A percentile compares a stretch with the other conserved stretches of the same genome.
Evolutionary conservation across 164 flowering plant genomes (phyloP).

Genomic region (Vitis rotundifolia): DNA sequence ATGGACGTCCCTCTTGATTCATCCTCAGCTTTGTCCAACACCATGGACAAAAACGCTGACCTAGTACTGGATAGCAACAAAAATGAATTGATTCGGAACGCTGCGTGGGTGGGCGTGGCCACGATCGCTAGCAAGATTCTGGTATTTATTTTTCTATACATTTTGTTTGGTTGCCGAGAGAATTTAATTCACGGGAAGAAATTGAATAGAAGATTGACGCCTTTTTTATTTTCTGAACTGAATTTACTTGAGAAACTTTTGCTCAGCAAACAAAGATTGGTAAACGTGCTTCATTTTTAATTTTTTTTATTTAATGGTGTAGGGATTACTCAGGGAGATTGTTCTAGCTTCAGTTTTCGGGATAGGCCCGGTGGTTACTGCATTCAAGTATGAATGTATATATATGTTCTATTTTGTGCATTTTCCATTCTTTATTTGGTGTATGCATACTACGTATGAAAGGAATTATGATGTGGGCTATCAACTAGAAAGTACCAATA

Average conservation of each 20-base stretch:
- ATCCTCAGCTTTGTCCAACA: no score
- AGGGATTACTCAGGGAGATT: slow-evolving; percentile 39
- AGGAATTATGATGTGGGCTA: background rate
- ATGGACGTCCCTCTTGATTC: no score
- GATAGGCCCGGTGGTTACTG: slow-evolving; percentile 33
- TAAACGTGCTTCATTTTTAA: background rate
- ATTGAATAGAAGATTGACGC: background rate
- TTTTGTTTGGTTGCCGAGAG: background rate
- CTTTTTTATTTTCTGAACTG: background rate
- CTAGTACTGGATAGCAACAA: no score
- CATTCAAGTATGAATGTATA: slow-evolving; percentile 18
- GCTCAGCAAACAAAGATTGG: background rate
- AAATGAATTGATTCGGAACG: background rate
- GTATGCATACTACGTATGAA: no score
- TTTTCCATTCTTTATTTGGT: no score
- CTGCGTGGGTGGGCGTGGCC: slow-evolving; percentile 21
- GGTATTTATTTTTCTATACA: slow-evolving; percentile 11
- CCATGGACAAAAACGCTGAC: no score
- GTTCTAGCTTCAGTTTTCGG: slow-evolving; percentile 34
- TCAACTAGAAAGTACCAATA: background rate
- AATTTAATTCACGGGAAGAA: background rate
- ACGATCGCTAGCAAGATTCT: slow-evolving; percentile 30
- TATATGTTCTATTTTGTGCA: background rate
- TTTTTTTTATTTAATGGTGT: background rate
- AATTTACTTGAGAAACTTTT: background rate